Base-by-base conservation (phyloP, 2,329 filamentous ascomycete species). In the Sclerotinia spermophila region DNA sequence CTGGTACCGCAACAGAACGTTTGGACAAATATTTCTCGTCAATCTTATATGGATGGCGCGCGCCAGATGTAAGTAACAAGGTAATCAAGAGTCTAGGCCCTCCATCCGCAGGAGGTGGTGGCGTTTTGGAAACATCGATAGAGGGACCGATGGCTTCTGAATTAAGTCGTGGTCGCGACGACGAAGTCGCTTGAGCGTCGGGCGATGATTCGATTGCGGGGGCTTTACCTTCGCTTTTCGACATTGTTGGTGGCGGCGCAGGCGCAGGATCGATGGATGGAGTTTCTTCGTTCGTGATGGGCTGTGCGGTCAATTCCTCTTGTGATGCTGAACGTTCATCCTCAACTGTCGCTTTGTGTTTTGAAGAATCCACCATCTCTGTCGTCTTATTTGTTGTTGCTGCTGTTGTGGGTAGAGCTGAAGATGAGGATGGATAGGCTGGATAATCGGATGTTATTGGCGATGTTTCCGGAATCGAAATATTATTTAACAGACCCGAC, bases 11-110 rank as follows among this genome's bases (percentile, higher is more conserved):
- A 68, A 97, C 92, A 76, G 91, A 92, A 72, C 93, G 88, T 81
- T 94, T 94, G 68, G 86, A 85, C 69, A 98, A 84, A 78, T 97
- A 97, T 78, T 89, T 92, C 77, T 92, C 91, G 80, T 97, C 92
- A 75, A 98, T 91, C 79, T 90, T 93, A 82, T 96, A 97, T 0
- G 94, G 93, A 81, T 97, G 94, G 73, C 94, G 86, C 51, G 92
- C 91, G 58, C 94, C 94, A 1, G 86, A 93, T 0, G 90, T 92
- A 70, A 97, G 86, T 51, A 97, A 86, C 51, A 98, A 84, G 67
- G 93, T 96, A 75, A 98, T 96, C 73, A 87, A 86, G 79, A 92
- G 89, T 10, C 82, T 79, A 4, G 82, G 81, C 6, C 81, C 80
- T 65, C 86, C 83, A 11, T 77, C 75, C 27, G 21, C 10, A 21